Evolutionary conservation across 2,329 filamentous ascomycete genomes (phyloP), one percentile per base, ranked within the genome.

Genomic region (Xylaria sp.): DNA sequence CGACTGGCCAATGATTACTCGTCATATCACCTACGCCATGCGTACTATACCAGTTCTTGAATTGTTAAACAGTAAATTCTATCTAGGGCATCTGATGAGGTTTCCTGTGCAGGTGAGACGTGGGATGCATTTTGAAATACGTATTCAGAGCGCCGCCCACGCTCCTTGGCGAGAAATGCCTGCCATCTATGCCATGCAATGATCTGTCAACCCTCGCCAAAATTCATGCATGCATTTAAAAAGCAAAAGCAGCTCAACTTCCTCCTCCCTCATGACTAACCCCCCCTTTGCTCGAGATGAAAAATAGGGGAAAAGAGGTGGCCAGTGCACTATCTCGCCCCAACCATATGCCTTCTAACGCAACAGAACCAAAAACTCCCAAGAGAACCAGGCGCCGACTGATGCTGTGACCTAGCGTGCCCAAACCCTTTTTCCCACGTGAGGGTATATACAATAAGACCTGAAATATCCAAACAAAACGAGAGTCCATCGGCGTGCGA

Each of bases 381-480:
- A 34, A 66, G 65, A 66, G 66, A 73, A 70, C 73, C 70, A 68
- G 76, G 75, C 76, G 76, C 76, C 76, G 72, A 76, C 72, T 70
- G 69, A 78, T 78, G 77, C 77, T 72, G 65, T 75, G 69, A 74
- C 70, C 71, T 68, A 67, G 75, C 68, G 74, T 78, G 70, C 70
- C 74, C 70, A 69, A 74, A 68, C 69, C 72, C 75, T 73, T 78
- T 76, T 75, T 70, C 74, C 75, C 75, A 74, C 72, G 65, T 72
- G 70, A 73, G 77, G 76, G 75, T 78, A 78, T 78, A 77, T 78
- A 78, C 76, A 78, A 73, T 74, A 65, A 76, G 74, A 72, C 62
- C 63, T 64, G 69, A 63, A 66, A 63, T 39, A 62, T 64, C 50
- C 51, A 72, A 72, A 68, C 66, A 62, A 65, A 71, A 70, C 69